phyloP scores from a whole-genome alignment of 1,284 basidiomycete species.

The Volvariella volvacea region DNA sequence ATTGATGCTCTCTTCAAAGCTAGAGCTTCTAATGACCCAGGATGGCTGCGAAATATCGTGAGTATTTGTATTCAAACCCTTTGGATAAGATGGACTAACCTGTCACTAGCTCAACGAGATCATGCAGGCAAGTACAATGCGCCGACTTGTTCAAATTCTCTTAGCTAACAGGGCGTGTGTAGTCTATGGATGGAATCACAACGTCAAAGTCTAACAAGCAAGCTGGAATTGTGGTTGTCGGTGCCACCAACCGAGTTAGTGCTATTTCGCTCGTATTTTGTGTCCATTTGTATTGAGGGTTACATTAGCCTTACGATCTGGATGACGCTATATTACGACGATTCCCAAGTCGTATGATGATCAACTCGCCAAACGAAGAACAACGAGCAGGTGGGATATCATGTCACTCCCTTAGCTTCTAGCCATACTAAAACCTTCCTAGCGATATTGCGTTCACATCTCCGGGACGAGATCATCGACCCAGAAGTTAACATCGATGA shows the following conservation, averaged over 20 bases:
- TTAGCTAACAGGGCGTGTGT: too few relatives aligned
- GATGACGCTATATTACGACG: conserved; percentile 13
- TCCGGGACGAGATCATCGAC: background rate
- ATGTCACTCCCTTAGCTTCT: too few relatives aligned
- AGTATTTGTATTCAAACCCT: conserved; percentile 1
- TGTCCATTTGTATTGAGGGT: background rate
- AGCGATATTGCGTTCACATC: too few relatives aligned
- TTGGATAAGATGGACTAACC: too few relatives aligned
- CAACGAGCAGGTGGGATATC: conserved; percentile 10
- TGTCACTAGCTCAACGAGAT: conserved; percentile 5
- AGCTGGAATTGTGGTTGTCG: conserved; percentile 13
- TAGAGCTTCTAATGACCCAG: conserved; percentile 4
- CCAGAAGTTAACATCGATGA: background rate
- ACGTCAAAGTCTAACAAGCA: conserved; percentile 12
- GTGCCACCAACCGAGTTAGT: conserved; percentile 16
- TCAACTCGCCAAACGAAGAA: conserved; percentile 10
- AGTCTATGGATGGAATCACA: conserved; percentile 16
- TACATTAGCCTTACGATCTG: conserved; percentile 12
- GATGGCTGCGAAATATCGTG: conserved; percentile 6
- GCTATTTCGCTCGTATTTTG: background rate
- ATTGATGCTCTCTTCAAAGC: conserved; percentile 12
- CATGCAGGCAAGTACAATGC: background rate
- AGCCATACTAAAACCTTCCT: too few relatives aligned
- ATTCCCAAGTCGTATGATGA: conserved; percentile 12
- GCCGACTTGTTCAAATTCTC: too few relatives aligned